Percentiles rank a stretch among this genome's conserved stretches.
These are phyloP conservation scores for Coelastrella sp. DNA, from an alignment of 139 green algal species.

Conservation along the genomic window DNA sequence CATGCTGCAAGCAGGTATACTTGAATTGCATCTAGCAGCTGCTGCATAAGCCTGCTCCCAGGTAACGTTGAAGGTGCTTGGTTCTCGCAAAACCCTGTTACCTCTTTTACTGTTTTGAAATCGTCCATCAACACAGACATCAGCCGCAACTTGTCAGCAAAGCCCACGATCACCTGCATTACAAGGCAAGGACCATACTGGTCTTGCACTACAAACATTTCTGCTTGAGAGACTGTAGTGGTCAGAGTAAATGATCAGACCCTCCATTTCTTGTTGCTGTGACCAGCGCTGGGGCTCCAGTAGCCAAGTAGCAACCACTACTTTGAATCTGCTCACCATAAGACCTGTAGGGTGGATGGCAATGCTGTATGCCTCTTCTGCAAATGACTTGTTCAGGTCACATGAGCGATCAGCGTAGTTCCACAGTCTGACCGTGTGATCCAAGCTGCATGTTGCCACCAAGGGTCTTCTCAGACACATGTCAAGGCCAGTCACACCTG, in stretches of 20 bases:
- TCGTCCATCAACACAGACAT: constrained; percentile 91
- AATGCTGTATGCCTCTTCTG: constrained; percentile 83
- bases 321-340: constrained; percentile 56
- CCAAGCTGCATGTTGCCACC: constrained; percentile 78
- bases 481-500: constrained; percentile 77
- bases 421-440: constrained; percentile 88
- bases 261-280: too few species aligned
- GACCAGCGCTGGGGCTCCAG: too few species aligned
- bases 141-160: constrained; percentile 93
- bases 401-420: constrained; percentile 85
- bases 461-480: constrained; percentile 87
- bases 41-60: too few species aligned
- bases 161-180: constrained; percentile 76
- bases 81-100: not conserved
- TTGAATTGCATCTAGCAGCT: too few species aligned
- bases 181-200: not conserved
- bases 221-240: too few species aligned
- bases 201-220: not conserved
- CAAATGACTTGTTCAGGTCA: constrained; percentile 74
- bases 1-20: too few species aligned
- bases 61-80: not conserved
- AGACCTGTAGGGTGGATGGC: constrained; percentile 89
- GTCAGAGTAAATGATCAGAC: too few species aligned
- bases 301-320: too few species aligned
- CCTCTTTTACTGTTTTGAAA: constrained; percentile 72